These are phyloP conservation scores for Conticribra weissflogii DNA, from an alignment of 108 stramenopile genomes.

Conservation along the genomic window DNA sequence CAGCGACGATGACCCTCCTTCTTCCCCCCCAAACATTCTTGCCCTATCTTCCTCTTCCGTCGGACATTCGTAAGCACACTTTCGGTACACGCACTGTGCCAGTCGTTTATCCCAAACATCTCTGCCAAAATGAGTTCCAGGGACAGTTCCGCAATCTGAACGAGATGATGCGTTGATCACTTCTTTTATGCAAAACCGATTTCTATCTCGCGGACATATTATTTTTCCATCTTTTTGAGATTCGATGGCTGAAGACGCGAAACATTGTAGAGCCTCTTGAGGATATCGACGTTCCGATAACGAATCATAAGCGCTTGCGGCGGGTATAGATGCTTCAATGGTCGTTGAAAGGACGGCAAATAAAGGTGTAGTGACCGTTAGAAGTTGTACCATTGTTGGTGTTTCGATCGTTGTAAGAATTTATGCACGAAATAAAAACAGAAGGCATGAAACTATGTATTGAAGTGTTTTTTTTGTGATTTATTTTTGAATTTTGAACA, in stretches of 20 bases:
- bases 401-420: no score
- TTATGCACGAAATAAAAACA: no score
- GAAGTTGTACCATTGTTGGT: no score
- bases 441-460: no score
- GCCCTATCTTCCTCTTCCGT: conserved; percentile 21
- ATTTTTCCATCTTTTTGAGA: conserved; percentile 38
- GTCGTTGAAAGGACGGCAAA: background rate
- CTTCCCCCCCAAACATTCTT: conserved; percentile 21
- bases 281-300: conserved; percentile 8
- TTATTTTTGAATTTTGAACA: background rate
- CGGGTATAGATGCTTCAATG: background rate
- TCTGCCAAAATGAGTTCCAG: conserved; percentile 27
- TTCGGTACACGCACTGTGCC: conserved; percentile 44
- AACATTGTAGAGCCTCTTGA: conserved; percentile 38
- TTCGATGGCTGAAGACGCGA: conserved; percentile 26
- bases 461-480: no score
- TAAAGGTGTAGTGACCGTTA: no score
- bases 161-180: conserved; percentile 30
- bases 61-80: conserved; percentile 29
- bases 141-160: conserved; percentile 29
- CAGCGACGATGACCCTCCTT: background rate
- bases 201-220: conserved; percentile 29
- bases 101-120: conserved; percentile 40
- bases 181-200: conserved; percentile 30
- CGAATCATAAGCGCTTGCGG: background rate